Conservation (phyloP, 2,329 filamentous ascomycete genomes). For the Xylariaceae sp. region DNA sequence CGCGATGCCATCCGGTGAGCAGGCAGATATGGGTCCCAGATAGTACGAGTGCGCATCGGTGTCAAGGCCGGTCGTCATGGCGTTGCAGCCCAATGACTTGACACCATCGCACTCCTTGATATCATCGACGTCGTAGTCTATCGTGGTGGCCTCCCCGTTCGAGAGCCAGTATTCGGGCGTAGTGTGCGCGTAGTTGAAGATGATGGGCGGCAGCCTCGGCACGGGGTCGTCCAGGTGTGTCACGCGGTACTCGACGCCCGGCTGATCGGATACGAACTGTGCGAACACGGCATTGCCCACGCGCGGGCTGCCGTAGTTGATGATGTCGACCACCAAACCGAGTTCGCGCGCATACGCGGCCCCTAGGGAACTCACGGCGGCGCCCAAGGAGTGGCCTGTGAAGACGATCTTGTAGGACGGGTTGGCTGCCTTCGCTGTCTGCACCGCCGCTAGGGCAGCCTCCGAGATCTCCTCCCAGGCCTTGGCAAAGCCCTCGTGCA, state of each 20-base stretch:
- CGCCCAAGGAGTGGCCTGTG: conserved; percentile 67
- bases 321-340: conserved; percentile 49
- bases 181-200: conserved; percentile 60
- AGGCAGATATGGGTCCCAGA: conserved; percentile 40
- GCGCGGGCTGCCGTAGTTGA: conserved; percentile 63
- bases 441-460: conserved; percentile 39
- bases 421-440: conserved; percentile 38
- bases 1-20: conserved; percentile 27
- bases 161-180: conserved; percentile 64
- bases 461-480: conserved; percentile 51
- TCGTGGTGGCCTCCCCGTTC: conserved; percentile 29
- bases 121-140: conserved; percentile 35
- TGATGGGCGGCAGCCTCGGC: conserved; percentile 57
- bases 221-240: conserved; percentile 65
- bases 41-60: conserved; percentile 44
- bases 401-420: conserved; percentile 49
- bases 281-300: conserved; percentile 54
- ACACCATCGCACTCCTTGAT: conserved; percentile 45
- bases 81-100: conserved; percentile 43
- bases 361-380: conserved; percentile 56
- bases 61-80: conserved; percentile 41
- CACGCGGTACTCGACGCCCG: conserved; percentile 53
- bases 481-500: conserved; percentile 54
- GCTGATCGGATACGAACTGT: conserved; percentile 47
- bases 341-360: conserved; percentile 48